Evolutionary conservation across 371 early-diverging fungal species (phyloP), one percentile per base, ranked within the genome.

Genomic region (Chytridium lagenaria): DNA sequence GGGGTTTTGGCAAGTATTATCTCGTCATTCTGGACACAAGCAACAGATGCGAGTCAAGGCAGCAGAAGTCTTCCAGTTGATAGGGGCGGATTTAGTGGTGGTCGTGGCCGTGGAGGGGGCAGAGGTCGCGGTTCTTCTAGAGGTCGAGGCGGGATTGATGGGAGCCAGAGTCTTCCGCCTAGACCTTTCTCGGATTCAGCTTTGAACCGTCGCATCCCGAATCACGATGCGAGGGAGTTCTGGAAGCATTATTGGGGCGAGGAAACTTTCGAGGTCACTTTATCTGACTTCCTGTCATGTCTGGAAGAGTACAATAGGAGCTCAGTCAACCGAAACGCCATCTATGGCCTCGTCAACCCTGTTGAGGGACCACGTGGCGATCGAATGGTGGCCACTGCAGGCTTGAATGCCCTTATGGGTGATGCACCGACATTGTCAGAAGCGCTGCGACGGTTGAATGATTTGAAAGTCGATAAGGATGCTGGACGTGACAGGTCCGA

Each of bases 171-270:
- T 31, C 63, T 16, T 30, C 63, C 63, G 38, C 34, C 33, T 15
- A 10, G 12, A 10, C 63, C 63, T 12, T 34, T 31, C 63, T 15
- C 12, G 55, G 55, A 7, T 22, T 52, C 55, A 10, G 12, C 55
- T 26, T 52, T 69, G 5, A 22, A 15, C 5, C 69, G 69, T 2
- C 55, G 69, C 23, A 52, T 69, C 40, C 69, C 69, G 30, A 39
- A 59, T n/a, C 7, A 23, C 12, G 69, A 69, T 16, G 69, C 69
- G 55, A 28, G 55, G 22, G 39, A 59, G 31, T 69, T 69, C 30
- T 69, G 69, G 69, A 31, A 37, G 23, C 55, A 55, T 31, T 69
- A 69, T 34, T 69, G 69, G 69, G 69, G 69, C 2, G 59, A 2
- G 26, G 36, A 3, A 1, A 44, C 34, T 1, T 51, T 50, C 34